Evolutionary conservation across 2,329 filamentous ascomycete species (phyloP).

Genomic region (Aspergillus fischeri): DNA sequence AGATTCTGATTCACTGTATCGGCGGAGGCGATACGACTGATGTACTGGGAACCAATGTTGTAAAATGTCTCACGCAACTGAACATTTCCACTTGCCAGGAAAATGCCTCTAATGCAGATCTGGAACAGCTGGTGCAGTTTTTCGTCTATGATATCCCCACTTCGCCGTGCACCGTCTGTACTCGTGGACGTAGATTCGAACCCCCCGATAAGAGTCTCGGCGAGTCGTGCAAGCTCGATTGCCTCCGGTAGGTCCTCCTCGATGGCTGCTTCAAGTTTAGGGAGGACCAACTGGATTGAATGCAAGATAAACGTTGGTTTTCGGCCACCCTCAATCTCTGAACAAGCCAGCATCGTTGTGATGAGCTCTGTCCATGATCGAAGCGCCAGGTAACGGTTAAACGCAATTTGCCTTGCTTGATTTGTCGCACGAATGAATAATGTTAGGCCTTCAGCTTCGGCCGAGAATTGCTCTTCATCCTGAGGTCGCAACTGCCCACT

Average conservation of each 20-base stretch:
- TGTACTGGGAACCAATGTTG: conserved; percentile 82
- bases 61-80: conserved; percentile 81
- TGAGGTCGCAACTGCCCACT: conserved; percentile 44
- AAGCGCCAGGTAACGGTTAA: conserved; percentile 62
- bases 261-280: conserved; percentile 76
- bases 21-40: conserved; percentile 59
- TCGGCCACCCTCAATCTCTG: conserved; percentile 69
- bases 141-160: conserved; percentile 74
- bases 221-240: conserved; percentile 72
- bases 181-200: conserved; percentile 34
- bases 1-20: conserved; percentile 48
- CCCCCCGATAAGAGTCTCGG: conserved; percentile 56
- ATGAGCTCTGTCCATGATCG: conserved; percentile 81
- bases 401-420: conserved; percentile 33
- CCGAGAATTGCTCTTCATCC: conserved; percentile 39
- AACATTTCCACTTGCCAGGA: conserved; percentile 65
- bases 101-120: conserved; percentile 73
- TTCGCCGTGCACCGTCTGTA: conserved; percentile 41
- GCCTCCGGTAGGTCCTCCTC: conserved; percentile 66
- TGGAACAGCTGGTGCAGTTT: conserved; percentile 91
- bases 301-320: conserved; percentile 79
- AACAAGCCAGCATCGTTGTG: conserved; percentile 75
- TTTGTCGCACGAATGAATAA: conserved; percentile 40
- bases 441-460: conserved; percentile 37
- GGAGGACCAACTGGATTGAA: conserved; percentile 79